Evolutionary conservation across 2,329 filamentous ascomycete species (phyloP).

Genomic region (Xylariaceae sp.): DNA sequence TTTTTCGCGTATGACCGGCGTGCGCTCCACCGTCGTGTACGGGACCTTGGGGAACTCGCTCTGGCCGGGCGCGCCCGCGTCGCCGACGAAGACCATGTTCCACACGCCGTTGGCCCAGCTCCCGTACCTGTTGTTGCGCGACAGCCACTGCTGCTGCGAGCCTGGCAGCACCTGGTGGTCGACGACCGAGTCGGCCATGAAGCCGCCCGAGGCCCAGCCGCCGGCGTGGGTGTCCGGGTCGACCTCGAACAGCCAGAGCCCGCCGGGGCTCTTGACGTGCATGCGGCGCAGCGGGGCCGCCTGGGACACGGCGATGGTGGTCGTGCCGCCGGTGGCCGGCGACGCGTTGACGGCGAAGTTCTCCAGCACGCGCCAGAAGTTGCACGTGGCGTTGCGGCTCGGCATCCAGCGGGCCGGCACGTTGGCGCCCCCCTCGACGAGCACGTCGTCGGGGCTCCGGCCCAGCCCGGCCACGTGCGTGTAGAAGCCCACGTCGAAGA

Average conservation of each 20-base stretch:
- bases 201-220: conserved; percentile 26
- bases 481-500: conserved; percentile 28
- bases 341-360: conserved; percentile 26
- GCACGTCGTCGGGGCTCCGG: conserved; percentile 22
- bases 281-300: conserved; percentile 24
- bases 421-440: conserved; percentile 25
- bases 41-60: conserved; percentile 19
- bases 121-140: conserved; percentile 25
- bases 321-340: conserved; percentile 23
- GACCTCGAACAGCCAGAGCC: conserved; percentile 27
- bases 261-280: conserved; percentile 23
- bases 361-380: conserved; percentile 27
- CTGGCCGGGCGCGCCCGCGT: conserved; percentile 19
- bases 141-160: conserved; percentile 28
- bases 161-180: conserved; percentile 24
- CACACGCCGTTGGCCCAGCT: conserved; percentile 27
- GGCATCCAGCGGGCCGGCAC: conserved; percentile 29
- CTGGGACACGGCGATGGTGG: conserved; percentile 27
- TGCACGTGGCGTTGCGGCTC: conserved; percentile 26
- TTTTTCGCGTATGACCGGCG: conserved; percentile 25
- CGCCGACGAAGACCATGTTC: conserved; percentile 29
- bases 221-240: conserved; percentile 23
- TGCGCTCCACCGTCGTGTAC: conserved; percentile 23
- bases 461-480: conserved; percentile 25
- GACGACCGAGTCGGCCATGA: conserved; percentile 26